Evolutionary conservation across 805 yeast genomes (phyloP).

Genomic region (Candida maesae): DNA sequence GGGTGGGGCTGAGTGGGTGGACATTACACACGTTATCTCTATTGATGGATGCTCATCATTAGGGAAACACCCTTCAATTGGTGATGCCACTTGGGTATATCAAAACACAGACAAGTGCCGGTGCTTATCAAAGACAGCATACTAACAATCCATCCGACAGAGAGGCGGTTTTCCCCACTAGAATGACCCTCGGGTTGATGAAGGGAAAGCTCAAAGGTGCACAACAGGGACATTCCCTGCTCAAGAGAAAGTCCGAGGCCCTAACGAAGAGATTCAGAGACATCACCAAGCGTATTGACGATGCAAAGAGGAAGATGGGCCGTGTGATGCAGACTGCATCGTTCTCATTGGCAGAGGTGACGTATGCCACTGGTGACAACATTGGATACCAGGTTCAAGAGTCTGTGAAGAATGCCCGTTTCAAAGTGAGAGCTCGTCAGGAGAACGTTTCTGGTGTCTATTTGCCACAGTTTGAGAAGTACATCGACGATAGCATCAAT

Average conservation of each 20-base stretch:
- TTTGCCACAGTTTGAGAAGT: slow-evolving; percentile 88
- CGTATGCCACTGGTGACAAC: slow-evolving; percentile 96
- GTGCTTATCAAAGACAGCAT: background rate
- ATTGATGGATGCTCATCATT: no score
- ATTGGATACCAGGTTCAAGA: slow-evolving; percentile 95
- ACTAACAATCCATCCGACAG: slow-evolving; percentile 37
- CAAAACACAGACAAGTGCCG: background rate
- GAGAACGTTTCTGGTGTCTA: slow-evolving; percentile 96
- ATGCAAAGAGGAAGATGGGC: slow-evolving; percentile 92
- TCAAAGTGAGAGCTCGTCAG: slow-evolving; percentile 85
- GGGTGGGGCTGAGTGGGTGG: background rate
- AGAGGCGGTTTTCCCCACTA: slow-evolving; percentile 96
- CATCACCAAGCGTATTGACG: slow-evolving; percentile 85
- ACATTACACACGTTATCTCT: no score
- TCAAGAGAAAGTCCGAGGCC: slow-evolving; percentile 96
- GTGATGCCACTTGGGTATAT: no score
- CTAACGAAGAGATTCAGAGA: slow-evolving; percentile 95
- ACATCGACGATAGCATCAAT: slow-evolving; percentile 77
- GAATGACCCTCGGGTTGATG: slow-evolving; percentile 96
- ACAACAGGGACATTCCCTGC: slow-evolving; percentile 87
- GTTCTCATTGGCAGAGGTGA: slow-evolving; percentile 93
- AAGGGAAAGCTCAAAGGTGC: slow-evolving; percentile 96
- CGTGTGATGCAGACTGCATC: slow-evolving; percentile 98
- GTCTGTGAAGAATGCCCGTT: slow-evolving; percentile 85
- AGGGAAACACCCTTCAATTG: no score